Evolutionary conservation across 2,329 filamentous ascomycete genomes (phyloP).

Genomic region (Karstenula rhodostoma): DNA sequence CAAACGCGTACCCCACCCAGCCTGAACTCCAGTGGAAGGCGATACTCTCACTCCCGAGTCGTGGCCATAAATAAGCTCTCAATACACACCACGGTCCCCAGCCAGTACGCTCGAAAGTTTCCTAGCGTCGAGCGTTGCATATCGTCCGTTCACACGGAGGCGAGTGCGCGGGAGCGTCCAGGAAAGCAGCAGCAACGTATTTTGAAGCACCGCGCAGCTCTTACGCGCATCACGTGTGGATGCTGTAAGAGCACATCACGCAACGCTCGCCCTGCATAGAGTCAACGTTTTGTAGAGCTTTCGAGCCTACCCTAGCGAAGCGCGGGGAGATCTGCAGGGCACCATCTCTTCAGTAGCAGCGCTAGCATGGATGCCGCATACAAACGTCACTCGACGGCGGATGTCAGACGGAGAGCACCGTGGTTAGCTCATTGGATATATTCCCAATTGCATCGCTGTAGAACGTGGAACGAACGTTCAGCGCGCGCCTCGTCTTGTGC

Average conservation of each 20-base stretch:
- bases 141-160: neutral
- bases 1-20: neutral
- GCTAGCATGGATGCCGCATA: constrained; percentile 8
- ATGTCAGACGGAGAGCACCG: neutral
- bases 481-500: neutral
- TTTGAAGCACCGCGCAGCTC: constrained; percentile 1
- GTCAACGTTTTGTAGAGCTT: neutral
- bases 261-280: constrained; percentile 1
- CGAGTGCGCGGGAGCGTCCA: neutral
- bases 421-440: neutral
- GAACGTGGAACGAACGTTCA: too few relatives aligned
- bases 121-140: constrained; percentile 34
- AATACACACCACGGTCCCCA: constrained; percentile 61
- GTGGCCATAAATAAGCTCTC: constrained; percentile 60
- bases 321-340: constrained; percentile 12
- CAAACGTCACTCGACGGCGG: neutral
- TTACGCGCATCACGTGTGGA: neutral
- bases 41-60: constrained; percentile 46
- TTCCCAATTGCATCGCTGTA: neutral
- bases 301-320: neutral
- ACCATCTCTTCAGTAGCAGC: neutral
- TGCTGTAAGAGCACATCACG: constrained; percentile 4
- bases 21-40: neutral
- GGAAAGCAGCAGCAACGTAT: neutral
- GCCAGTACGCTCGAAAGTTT: constrained; percentile 59